phyloP scores from a whole-genome alignment of 1,284 basidiomycete genomes.

The Fomitopsis betulina region DNA sequence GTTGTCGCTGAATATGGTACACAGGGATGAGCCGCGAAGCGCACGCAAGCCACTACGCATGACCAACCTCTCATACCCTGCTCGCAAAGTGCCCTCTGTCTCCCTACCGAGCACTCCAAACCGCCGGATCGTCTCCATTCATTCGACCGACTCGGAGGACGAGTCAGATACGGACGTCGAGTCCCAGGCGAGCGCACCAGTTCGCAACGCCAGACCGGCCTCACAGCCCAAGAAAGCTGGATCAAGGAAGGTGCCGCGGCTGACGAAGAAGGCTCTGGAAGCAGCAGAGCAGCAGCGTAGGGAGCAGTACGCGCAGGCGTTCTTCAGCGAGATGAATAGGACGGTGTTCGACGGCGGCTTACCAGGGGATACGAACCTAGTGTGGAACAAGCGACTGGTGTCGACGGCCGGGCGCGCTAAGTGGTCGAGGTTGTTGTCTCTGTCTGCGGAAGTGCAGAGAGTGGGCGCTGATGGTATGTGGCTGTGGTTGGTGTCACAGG shows the following conservation, averaged over 20 bases:
- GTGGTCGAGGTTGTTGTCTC: slow-evolving; percentile 50
- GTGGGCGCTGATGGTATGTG: neutral
- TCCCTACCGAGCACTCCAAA: neutral
- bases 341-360: slow-evolving; percentile 73
- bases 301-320: slow-evolving; percentile 51
- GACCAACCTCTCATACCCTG: neutral
- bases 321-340: slow-evolving; percentile 82
- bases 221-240: neutral
- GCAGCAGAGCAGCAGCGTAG: slow-evolving; percentile 42
- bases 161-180: slow-evolving; percentile 7
- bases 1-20: neutral
- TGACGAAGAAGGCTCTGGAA: slow-evolving; percentile 41
- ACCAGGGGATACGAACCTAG: slow-evolving; percentile 56
- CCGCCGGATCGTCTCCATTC: neutral
- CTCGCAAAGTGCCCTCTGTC: neutral
- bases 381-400: slow-evolving; percentile 70
- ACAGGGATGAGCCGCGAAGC: slow-evolving; percentile 43
- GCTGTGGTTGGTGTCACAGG: slow-evolving; percentile 25
- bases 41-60: slow-evolving; percentile 39
- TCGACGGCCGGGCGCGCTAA: slow-evolving; percentile 78
- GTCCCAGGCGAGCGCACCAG: neutral
- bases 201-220: neutral
- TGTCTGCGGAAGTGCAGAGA: neutral
- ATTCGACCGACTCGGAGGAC: slow-evolving; percentile 9
- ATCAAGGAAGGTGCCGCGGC: slow-evolving; percentile 19